Evolutionary conservation across 2,329 filamentous ascomycete genomes (phyloP).

Genomic region (Lasiodiplodia sp.): DNA sequence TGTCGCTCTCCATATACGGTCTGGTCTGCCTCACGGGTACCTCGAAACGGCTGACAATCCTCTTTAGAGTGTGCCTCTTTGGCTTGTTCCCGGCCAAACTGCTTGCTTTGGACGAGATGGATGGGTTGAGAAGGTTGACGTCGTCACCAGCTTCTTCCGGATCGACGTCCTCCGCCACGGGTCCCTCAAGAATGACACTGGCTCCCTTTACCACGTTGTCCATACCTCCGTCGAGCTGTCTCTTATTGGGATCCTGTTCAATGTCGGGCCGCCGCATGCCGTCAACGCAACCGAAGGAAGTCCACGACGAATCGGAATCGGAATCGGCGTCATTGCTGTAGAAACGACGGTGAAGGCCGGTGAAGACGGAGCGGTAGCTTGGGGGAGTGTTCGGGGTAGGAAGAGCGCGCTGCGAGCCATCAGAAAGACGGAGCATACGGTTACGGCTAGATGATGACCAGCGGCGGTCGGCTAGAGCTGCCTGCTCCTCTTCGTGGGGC

Average conservation of each 20-base stretch:
- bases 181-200: background rate
- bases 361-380: constrained; percentile 3
- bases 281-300: constrained; percentile 27
- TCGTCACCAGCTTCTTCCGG: background rate
- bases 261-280: constrained; percentile 23
- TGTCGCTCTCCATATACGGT: constrained; percentile 9
- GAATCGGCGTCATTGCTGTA: constrained; percentile 2
- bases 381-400: background rate
- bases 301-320: constrained; percentile 22
- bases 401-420: constrained; percentile 20
- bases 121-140: background rate
- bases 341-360: constrained; percentile 11
- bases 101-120: background rate
- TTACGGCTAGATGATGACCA: constrained; percentile 17
- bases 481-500: constrained; percentile 9
- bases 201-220: background rate
- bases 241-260: background rate
- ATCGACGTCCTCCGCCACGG: background rate
- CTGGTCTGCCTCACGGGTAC: background rate
- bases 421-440: constrained; percentile 16
- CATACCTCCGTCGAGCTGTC: background rate
- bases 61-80: constrained; percentile 1
- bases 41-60: background rate
- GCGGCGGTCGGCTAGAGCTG: background rate
- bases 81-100: background rate